Conservation (phyloP, 2,329 filamentous ascomycete genomes). For the Epichloe baconii region DNA sequence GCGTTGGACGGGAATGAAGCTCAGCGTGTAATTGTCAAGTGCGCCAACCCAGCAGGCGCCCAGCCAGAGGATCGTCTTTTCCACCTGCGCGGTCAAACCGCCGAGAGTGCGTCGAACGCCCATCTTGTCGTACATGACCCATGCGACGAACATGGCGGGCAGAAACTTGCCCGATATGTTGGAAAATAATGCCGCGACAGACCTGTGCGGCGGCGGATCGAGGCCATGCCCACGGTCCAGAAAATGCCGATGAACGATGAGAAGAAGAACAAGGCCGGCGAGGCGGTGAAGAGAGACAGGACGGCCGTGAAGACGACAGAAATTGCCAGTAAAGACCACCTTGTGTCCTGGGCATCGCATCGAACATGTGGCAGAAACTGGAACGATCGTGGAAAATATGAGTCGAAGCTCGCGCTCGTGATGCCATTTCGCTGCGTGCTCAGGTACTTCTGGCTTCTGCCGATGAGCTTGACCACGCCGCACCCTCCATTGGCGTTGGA, state of each 20-base stretch:
- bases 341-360: slow-evolving; percentile 60
- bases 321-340: slow-evolving; percentile 74
- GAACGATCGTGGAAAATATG: slow-evolving; percentile 81
- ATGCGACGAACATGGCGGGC: slow-evolving; percentile 75
- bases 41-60: slow-evolving; percentile 84
- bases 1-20: slow-evolving; percentile 83
- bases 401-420: slow-evolving; percentile 63
- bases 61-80: slow-evolving; percentile 83
- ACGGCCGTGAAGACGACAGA: slow-evolving; percentile 68
- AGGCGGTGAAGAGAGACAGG: slow-evolving; percentile 70
- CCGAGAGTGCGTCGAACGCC: slow-evolving; percentile 57
- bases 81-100: slow-evolving; percentile 68
- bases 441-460: slow-evolving; percentile 50
- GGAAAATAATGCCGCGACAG: slow-evolving; percentile 61
- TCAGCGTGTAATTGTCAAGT: slow-evolving; percentile 89
- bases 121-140: slow-evolving; percentile 79
- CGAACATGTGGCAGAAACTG: slow-evolving; percentile 55
- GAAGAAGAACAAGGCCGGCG: slow-evolving; percentile 72
- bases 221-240: slow-evolving; percentile 84
- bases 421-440: slow-evolving; percentile 61
- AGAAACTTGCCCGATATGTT: slow-evolving; percentile 69
- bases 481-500: slow-evolving; percentile 63
- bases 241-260: slow-evolving; percentile 71
- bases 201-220: slow-evolving; percentile 60
- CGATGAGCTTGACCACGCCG: slow-evolving; percentile 64